phyloP scores from a whole-genome alignment of 495 filamentous ascomycete genomes.

The Neurospora sublineolata region DNA sequence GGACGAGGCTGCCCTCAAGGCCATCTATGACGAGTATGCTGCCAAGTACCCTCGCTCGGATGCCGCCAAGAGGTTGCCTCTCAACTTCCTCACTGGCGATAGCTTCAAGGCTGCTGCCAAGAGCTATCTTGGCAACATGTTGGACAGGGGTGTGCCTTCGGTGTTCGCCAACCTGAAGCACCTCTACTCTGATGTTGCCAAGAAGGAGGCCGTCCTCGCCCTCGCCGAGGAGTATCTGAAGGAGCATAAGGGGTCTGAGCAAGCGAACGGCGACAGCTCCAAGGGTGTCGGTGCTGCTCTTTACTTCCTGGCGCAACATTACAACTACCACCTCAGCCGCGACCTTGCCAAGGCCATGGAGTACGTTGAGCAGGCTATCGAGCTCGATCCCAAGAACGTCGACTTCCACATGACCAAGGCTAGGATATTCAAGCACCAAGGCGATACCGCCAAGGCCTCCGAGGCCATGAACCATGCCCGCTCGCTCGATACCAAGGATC shows the following conservation, averaged over 20 bases:
- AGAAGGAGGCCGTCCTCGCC: slow-evolving; percentile 61
- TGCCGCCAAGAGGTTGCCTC: slow-evolving; percentile 71
- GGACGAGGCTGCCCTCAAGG: slow-evolving; percentile 51
- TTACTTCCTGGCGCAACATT: slow-evolving; percentile 94
- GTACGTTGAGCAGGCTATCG: slow-evolving; percentile 73
- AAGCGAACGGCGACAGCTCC: slow-evolving; percentile 42
- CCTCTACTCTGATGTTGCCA: slow-evolving; percentile 64
- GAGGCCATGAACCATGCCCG: slow-evolving; percentile 84
- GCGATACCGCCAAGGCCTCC: slow-evolving; percentile 67
- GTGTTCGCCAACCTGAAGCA: slow-evolving; percentile 93
- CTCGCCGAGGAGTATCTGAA: slow-evolving; percentile 70
- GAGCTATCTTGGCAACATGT: slow-evolving; percentile 70
- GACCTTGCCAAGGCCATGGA: slow-evolving; percentile 71
- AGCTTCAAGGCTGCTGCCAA: slow-evolving; percentile 72
- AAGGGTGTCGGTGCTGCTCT: slow-evolving; percentile 66
- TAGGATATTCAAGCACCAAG: slow-evolving; percentile 86
- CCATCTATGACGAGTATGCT: slow-evolving; percentile 71
- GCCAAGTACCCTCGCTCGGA: slow-evolving; percentile 72
- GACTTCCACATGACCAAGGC: slow-evolving; percentile 95
- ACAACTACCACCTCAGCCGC: slow-evolving; percentile 82
- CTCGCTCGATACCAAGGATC: slow-evolving; percentile 72
- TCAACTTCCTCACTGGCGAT: slow-evolving; percentile 81
- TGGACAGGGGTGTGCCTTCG: slow-evolving; percentile 92
- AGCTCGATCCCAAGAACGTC: slow-evolving; percentile 62
- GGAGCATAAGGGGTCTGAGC: slow-evolving; percentile 32